Conservation (phyloP, 2,329 filamentous ascomycete species). For the Nigrograna mackinnonii region DNA sequence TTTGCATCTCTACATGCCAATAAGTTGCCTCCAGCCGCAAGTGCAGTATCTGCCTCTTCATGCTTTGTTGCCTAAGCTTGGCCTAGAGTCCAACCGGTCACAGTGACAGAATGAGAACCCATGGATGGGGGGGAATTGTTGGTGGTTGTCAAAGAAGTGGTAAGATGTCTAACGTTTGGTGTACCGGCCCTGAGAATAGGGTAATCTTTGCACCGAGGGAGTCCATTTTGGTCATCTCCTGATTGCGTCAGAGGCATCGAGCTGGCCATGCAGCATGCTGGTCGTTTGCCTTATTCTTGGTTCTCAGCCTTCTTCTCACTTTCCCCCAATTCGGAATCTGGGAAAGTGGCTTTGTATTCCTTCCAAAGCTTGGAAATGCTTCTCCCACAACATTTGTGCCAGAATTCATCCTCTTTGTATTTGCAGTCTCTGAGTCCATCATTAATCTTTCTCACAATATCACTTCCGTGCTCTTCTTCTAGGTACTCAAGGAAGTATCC, state of each 20-base stretch:
- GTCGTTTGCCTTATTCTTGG: neutral
- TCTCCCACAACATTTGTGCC: constrained; percentile 69
- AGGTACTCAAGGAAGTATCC: constrained; percentile 90
- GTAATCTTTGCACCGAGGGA: constrained; percentile 16
- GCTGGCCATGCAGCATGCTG: neutral
- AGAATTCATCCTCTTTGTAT: constrained; percentile 69
- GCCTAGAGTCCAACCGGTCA: too few species aligned
- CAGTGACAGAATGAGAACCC: too few species aligned
- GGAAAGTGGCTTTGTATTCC: constrained; percentile 62
- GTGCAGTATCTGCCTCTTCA: too few species aligned
- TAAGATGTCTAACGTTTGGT: too few species aligned
- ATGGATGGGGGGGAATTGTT: too few species aligned
- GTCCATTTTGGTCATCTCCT: constrained; percentile 19
- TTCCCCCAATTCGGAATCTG: neutral
- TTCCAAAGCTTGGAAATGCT: constrained; percentile 73
- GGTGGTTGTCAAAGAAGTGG: too few species aligned
- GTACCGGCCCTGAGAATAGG: too few species aligned
- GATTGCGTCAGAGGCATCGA: constrained; percentile 2
- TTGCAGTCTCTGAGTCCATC: constrained; percentile 64
- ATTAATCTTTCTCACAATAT: constrained; percentile 62
- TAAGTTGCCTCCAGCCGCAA: too few species aligned
- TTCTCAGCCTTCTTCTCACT: constrained; percentile 1
- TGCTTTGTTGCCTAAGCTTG: too few species aligned
- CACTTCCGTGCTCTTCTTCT: constrained; percentile 63
- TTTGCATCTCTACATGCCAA: too few species aligned